These are phyloP conservation scores for Penstemon newberryi DNA, from an alignment of 257 asterid genomes.

Conservation along the genomic window DNA sequence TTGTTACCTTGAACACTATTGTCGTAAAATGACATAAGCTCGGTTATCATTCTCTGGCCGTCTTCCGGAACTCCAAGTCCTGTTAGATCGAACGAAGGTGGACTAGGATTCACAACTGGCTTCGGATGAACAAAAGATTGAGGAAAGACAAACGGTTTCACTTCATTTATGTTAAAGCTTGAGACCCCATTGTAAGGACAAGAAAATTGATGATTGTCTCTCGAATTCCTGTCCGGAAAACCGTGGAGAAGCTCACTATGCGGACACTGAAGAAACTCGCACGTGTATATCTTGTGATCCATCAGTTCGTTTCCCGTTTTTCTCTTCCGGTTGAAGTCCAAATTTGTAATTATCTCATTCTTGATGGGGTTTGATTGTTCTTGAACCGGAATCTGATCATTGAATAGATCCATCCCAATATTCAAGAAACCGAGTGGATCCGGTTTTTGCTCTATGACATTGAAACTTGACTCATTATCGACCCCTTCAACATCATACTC, in stretches of 20 bases:
- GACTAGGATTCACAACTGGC: constrained; percentile 27
- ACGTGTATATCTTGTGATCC: constrained; percentile 63
- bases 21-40: constrained; percentile 59
- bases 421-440: constrained; percentile 39
- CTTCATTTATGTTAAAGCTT: constrained; percentile 44
- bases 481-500: constrained; percentile 61
- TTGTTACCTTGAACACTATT: constrained; percentile 38
- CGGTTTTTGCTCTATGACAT: constrained; percentile 54
- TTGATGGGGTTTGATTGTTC: constrained; percentile 35
- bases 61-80: constrained; percentile 67
- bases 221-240: constrained; percentile 57
- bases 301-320: constrained; percentile 38
- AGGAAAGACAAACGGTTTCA: constrained; percentile 54
- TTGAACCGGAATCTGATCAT: constrained; percentile 27
- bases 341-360: constrained; percentile 36
- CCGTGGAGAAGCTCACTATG: constrained; percentile 62
- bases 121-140: constrained; percentile 47
- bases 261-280: constrained; percentile 74
- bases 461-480: constrained; percentile 38
- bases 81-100: constrained; percentile 40
- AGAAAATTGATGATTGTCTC: constrained; percentile 77
- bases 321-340: constrained; percentile 53
- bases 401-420: constrained; percentile 36
- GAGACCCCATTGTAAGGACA: constrained; percentile 62
- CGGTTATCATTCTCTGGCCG: constrained; percentile 57